phyloP scores from a whole-genome alignment of 306 rosid species.

The Styphnolobium japonicum region DNA sequence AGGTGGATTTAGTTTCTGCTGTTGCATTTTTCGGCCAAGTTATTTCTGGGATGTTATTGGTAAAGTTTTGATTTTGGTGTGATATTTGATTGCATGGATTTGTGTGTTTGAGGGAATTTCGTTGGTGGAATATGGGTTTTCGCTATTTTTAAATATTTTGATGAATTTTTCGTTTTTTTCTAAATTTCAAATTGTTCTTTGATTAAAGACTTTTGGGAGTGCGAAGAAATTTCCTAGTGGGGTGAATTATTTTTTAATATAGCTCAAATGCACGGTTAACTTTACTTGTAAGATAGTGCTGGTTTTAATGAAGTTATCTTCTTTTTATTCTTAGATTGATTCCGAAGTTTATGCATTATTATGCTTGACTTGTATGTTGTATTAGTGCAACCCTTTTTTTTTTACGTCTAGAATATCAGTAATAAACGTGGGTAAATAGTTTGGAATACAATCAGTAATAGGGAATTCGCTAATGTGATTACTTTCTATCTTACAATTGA shows the following conservation, averaged over 20 bases:
- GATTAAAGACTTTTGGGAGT: not conserved
- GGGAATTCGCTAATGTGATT: not conserved
- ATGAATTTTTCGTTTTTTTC: not conserved
- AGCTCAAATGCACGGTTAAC: not conserved
- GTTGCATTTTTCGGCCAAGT: not conserved
- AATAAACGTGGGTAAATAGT: not conserved
- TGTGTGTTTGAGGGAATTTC: slow-evolving; percentile 2
- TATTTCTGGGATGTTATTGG: not conserved
- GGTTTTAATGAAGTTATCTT: slow-evolving; percentile 5
- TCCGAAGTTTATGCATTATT: slow-evolving; percentile 19
- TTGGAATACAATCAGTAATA: not conserved
- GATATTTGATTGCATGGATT: not conserved
- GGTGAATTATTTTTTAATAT: not conserved
- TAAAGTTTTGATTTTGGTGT: not conserved
- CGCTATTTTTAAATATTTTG: not conserved
- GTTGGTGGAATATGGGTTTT: slow-evolving; percentile 19
- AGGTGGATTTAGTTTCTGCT: slow-evolving; percentile 6
- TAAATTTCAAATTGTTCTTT: not conserved
- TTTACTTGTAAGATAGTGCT: slow-evolving; percentile 18
- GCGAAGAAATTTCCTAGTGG: not conserved
- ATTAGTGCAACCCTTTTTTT: not conserved
- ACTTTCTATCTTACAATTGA: not conserved
- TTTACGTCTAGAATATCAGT: not conserved
- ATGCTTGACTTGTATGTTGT: slow-evolving; percentile 25
- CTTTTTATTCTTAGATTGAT: slow-evolving; percentile 28